Evolutionary conservation across 1,284 basidiomycete genomes (phyloP).

Genomic region (Cutaneotrichosporon cyanovorans): DNA sequence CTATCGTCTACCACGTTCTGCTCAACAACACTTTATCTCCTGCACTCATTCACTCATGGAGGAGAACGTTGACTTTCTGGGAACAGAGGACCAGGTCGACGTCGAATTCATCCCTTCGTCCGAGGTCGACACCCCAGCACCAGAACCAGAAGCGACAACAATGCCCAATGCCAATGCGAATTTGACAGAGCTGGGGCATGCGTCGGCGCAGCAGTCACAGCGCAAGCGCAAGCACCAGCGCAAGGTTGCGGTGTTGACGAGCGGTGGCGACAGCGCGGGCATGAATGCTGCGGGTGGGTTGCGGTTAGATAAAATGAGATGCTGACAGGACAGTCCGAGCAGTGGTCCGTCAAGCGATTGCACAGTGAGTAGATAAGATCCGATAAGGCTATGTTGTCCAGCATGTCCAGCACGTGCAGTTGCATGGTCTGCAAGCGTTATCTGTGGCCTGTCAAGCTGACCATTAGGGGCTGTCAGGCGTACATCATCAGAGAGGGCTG

Average conservation of each 20-base stretch:
- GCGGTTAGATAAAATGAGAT: neutral
- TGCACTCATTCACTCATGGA: too few relatives aligned
- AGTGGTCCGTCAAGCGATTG: conserved; percentile 80
- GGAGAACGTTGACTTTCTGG: too few relatives aligned
- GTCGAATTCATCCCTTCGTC: too few relatives aligned
- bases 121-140: too few relatives aligned
- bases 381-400: neutral
- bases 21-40: too few relatives aligned
- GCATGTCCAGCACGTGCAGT: too few relatives aligned
- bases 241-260: conserved; percentile 84
- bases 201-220: neutral
- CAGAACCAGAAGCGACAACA: too few relatives aligned
- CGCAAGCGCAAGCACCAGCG: conserved; percentile 5
- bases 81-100: too few relatives aligned
- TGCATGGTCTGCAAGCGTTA: too few relatives aligned
- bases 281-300: conserved; percentile 73
- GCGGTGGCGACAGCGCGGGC: conserved; percentile 93
- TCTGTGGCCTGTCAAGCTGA: neutral
- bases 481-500: conserved; percentile 95
- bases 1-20: too few relatives aligned
- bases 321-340: conserved; percentile 57
- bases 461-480: conserved; percentile 73
- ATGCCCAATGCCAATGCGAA: too few relatives aligned
- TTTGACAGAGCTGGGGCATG: too few relatives aligned
- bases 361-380: conserved; percentile 56